phyloP scores from a whole-genome alignment of 78 protist species.

The Paulinella micropora region DNA sequence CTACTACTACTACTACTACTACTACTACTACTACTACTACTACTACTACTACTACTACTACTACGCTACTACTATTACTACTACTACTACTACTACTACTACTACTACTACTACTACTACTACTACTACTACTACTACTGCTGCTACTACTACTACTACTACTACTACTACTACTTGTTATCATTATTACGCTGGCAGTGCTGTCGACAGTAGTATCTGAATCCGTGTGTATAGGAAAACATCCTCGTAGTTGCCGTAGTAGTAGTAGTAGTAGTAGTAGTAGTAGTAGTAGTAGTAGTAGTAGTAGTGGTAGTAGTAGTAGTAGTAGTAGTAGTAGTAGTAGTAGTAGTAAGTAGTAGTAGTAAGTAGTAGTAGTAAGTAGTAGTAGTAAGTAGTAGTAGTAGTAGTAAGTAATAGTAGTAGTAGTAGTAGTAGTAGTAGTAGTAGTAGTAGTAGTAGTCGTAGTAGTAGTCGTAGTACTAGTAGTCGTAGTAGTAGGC shows the following conservation, averaged over 20 bases:
- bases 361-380: no score
- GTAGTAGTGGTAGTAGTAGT: neutral
- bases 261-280: neutral
- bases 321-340: neutral
- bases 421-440: no score
- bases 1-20: neutral
- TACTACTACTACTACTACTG: neutral
- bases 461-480: no score
- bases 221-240: no score
- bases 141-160: neutral
- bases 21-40: neutral
- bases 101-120: neutral
- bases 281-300: neutral
- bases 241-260: no score
- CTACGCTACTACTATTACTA: neutral
- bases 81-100: neutral
- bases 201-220: no score
- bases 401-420: no score
- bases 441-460: no score
- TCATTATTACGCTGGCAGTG: no score
- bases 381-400: no score
- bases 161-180: neutral
- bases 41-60: neutral
- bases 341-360: neutral
- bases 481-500: neutral